Base-by-base conservation (phyloP, 495 filamentous ascomycete genomes). In the Astrocystis sublimbata region DNA sequence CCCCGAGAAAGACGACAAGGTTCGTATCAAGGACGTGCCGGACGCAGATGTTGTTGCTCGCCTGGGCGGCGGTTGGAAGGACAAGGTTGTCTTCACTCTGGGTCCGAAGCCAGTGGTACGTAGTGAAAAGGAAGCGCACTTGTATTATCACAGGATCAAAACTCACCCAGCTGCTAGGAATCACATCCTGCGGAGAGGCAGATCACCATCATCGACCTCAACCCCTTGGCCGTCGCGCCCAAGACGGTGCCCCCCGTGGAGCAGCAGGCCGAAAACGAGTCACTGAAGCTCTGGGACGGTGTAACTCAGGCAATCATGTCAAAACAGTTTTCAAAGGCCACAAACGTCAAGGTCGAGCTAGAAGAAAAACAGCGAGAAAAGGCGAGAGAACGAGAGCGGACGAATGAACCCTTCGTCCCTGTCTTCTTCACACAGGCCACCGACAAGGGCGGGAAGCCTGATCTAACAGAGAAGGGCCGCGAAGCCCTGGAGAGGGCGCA, bases 341-440 rank as follows among this genome's bases (percentile, higher is more conserved):
- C 93, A 46, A 86, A 85, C 38, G 74, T 92, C 43, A 98, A 98
- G 76, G 85, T 91, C 46, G 92, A 96, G 65, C 85, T 98, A 10
- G 93, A 98, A 75, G 93, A 98, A 68, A 83, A 85, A 19, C 93
- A 98, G 74, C 83, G 93, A 35, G 83, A 89, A 65, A 92, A 89
- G 74, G 92, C 91, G 1, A 85, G 89, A n/a, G 86, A 92, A 63
- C 81, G 93, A 26, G 86, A 90, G 62, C 80, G 77, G 12, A 81
- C 80, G 9, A 80, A 83, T 17, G 81, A 83, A 50, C 80, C 87
- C 17, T 98, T 91, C 90, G 81, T 87, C 61, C 94, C 94, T n/a
- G 80, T 92, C 24, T 98, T 97, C 75, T 98, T 98, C 72, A 89
- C 85, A 4, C 86, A 87, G 9, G 84, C 83, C 1, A 84, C 88